These are phyloP conservation scores for Macrophomina pseudophaseolina DNA, from an alignment of 2,329 filamentous ascomycete species.

Conservation along the genomic window DNA sequence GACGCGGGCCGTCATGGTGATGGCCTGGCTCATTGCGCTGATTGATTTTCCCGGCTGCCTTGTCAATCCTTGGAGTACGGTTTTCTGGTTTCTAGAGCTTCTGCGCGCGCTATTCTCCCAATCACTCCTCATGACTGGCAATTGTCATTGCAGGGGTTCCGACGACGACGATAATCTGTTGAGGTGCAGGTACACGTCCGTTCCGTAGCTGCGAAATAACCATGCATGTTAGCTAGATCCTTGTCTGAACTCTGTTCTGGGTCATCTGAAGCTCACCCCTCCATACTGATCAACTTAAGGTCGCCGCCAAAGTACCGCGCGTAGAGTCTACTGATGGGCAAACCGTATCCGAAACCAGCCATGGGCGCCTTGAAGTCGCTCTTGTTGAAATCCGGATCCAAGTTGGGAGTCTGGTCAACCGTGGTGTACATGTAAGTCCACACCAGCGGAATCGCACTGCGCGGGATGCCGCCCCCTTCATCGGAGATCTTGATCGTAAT, in stretches of 20 bases:
- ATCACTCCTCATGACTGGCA: conserved; percentile 85
- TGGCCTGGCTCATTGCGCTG: conserved; percentile 29
- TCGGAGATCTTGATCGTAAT: conserved; percentile 99
- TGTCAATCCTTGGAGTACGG: conserved; percentile 67
- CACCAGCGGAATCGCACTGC: conserved; percentile 92
- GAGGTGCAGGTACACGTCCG: conserved; percentile 96
- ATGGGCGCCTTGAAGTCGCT: conserved; percentile 99
- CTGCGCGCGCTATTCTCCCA: conserved; percentile 48
- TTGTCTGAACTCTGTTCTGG: background rate
- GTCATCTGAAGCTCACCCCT: conserved; percentile 70
- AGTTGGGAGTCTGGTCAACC: conserved; percentile 89
- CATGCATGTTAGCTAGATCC: conserved; percentile 1
- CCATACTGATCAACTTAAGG: conserved; percentile 98
- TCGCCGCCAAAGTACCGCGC: conserved; percentile 97
- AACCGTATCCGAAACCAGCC: conserved; percentile 97
- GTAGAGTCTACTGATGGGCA: conserved; percentile 93
- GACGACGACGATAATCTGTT: conserved; percentile 95
- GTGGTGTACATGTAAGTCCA: conserved; percentile 99
- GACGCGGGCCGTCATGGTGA: conserved; percentile 50
- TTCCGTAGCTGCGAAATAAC: conserved; percentile 74
- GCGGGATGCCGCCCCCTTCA: conserved; percentile 92
- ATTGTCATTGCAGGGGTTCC: conserved; percentile 91
- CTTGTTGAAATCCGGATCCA: conserved; percentile 98
- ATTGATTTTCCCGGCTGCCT: conserved; percentile 33
- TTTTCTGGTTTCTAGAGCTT: conserved; percentile 38